Conservation (phyloP, 495 filamentous ascomycete species). For the Neurospora sublineolata region DNA sequence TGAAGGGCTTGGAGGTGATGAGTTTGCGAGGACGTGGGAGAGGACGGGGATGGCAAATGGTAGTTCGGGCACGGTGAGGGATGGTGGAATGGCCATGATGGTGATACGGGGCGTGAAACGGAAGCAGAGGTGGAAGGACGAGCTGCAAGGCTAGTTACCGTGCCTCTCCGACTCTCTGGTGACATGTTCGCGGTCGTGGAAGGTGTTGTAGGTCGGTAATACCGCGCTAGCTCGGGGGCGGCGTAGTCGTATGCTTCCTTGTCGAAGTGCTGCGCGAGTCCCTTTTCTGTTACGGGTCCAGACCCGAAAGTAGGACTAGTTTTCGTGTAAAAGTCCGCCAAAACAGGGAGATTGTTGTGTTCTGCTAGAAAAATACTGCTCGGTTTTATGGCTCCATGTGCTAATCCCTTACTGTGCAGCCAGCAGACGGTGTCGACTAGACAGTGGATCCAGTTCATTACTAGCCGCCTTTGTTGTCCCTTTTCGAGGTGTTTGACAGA, state of each 20-base stretch:
- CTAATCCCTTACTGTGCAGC: conserved; percentile 60
- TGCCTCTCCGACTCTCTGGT: background rate
- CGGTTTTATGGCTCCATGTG: conserved; percentile 73
- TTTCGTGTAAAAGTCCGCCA: background rate
- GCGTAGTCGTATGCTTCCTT: conserved; percentile 82
- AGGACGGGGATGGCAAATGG: background rate
- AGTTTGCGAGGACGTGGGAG: conserved; percentile 7
- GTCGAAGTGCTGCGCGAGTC: conserved; percentile 32
- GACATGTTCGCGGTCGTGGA: background rate
- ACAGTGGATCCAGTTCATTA: conserved; percentile 85
- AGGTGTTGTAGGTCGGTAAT: background rate
- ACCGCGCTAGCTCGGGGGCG: conserved; percentile 51
- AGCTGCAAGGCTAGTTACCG: conserved; percentile 6
- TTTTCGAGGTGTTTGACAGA: conserved; percentile 63
- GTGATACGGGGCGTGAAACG: conserved; percentile 6
- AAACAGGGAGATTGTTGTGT: background rate
- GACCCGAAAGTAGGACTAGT: background rate
- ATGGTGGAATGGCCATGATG: background rate
- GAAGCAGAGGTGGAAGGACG: conserved; percentile 21
- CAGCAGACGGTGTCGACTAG: conserved; percentile 65
- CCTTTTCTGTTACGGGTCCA: background rate
- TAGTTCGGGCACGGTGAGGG: background rate
- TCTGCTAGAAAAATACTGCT: background rate
- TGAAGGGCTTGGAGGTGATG: conserved; percentile 31
- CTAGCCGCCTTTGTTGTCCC: conserved; percentile 49